Evolutionary conservation across 1,139 yeast species (phyloP), one percentile per base, ranked within the genome.

Genomic region (Yamadazyma taylorii): DNA sequence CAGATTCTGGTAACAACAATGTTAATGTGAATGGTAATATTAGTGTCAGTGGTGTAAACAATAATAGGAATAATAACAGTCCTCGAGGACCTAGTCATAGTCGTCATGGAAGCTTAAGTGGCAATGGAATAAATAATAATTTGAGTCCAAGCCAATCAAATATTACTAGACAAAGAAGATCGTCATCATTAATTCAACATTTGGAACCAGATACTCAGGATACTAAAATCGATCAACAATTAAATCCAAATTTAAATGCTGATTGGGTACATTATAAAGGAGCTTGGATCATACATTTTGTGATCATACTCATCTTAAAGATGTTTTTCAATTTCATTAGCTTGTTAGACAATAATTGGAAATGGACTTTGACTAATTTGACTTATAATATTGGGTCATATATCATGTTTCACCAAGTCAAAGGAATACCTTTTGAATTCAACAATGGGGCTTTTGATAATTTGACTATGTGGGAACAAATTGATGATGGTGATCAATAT

Each of bases 401-500:
- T 58, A 79, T 92, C 48, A 92, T 92, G 97, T 92, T 92, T 61
- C 98, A 92, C 61, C 85, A 87, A 59, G 88, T 92, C 35, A 92
- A 90, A 55, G 98, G 98, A 24, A 88, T 95, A 3, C 98, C 98
- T 1, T 92, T 92, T 60, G 98, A 92, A 51, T 89, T 90, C 67
- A 92, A 90, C 58, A 84, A 88, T 27, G 98, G 98, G 30, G 97
- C 97, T 0, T 92, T 85, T 61, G 98, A 92, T 60, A 84, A 88
- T 56, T 74, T 92, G 52, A 92, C 97, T 21, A 87, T 92, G 97
- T 92, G 98, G 98, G 98, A 92, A 63, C 98, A 92, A 63, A 84
- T 92, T 47, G 97, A 92, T 61, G 84, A 90, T 53, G 98, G 97
- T 43, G 97, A 89, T 57, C 95, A 89, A 60, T 92, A 90, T 60